These are phyloP conservation scores for Blastobotrys raffinosifermentans DNA, from an alignment of 1,139 yeast species.

Conservation along the genomic window DNA sequence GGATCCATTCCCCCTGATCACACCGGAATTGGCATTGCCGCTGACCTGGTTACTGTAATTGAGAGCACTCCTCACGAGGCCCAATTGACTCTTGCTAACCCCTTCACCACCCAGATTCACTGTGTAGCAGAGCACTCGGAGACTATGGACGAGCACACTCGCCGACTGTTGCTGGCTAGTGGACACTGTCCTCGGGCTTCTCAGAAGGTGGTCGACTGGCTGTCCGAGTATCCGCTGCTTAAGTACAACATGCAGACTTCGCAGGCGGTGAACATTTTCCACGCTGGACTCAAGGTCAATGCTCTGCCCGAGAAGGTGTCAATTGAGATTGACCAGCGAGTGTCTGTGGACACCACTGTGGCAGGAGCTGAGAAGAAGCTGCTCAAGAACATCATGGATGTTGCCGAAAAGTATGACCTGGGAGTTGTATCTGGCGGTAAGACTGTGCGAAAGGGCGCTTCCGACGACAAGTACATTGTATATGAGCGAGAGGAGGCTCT, in stretches of 20 bases:
- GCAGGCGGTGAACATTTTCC: conserved; percentile 61
- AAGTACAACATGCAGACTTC: conserved; percentile 50
- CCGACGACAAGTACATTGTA: conserved; percentile 11
- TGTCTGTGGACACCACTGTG: conserved; percentile 47
- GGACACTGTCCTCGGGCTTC: conserved; percentile 18
- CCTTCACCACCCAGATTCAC: conserved; percentile 42
- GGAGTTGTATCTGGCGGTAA: conserved; percentile 41
- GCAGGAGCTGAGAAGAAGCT: conserved; percentile 39
- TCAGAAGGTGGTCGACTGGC: conserved; percentile 15
- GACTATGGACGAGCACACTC: conserved; percentile 16
- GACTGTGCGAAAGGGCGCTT: conserved; percentile 11
- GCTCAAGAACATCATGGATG: conserved; percentile 32
- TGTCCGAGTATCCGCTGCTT: conserved; percentile 12
- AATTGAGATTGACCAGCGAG: conserved; percentile 52
- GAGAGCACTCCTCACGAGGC: conserved; percentile 48
- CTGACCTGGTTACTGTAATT: conserved; percentile 46
- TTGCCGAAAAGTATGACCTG: conserved; percentile 44
- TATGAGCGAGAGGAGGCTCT: conserved; percentile 20
- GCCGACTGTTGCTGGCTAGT: conserved; percentile 16
- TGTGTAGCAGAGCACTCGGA: conserved; percentile 25
- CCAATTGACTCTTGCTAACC: conserved; percentile 45
- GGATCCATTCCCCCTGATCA: conserved; percentile 67
- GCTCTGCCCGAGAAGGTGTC: conserved; percentile 68
- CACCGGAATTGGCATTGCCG: conserved; percentile 63
- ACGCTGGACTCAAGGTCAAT: conserved; percentile 67